A percentile compares a stretch with the other conserved stretches of the same genome.
These are phyloP conservation scores for Agaricus subrufescens DNA, from an alignment of 768 basidiomycete species.

Conservation along the genomic window DNA sequence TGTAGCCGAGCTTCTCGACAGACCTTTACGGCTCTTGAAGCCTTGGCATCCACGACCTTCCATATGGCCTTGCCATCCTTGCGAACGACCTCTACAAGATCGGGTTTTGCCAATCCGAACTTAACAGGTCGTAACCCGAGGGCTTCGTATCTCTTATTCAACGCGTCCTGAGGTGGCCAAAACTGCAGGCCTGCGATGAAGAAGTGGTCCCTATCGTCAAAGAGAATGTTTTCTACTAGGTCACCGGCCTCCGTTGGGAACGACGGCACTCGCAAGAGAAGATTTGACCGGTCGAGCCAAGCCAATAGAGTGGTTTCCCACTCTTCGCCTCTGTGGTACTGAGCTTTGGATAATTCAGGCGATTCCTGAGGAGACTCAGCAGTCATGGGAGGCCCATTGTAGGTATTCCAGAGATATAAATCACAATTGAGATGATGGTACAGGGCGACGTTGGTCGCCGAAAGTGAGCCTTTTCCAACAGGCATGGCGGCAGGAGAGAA, in stretches of 20 bases:
- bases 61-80: constrained; percentile 28
- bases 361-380: neutral
- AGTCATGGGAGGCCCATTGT: constrained; percentile 17
- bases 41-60: constrained; percentile 49
- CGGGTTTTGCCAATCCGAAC: constrained; percentile 45
- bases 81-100: constrained; percentile 41
- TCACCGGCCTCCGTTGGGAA: constrained; percentile 26
- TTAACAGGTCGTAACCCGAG: constrained; percentile 26
- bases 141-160: constrained; percentile 28
- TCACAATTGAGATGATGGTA: constrained; percentile 45
- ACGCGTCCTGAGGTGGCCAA: constrained; percentile 32
- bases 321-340: constrained; percentile 37
- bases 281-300: constrained; percentile 34
- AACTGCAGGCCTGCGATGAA: constrained; percentile 41
- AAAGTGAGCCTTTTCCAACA: constrained; percentile 25
- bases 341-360: constrained; percentile 30
- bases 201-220: constrained; percentile 39
- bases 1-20: neutral
- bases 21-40: constrained; percentile 43
- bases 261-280: constrained; percentile 37
- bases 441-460: constrained; percentile 42
- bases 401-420: constrained; percentile 40
- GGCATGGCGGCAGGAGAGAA: constrained; percentile 18
- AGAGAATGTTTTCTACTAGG: constrained; percentile 36
- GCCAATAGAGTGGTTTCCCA: constrained; percentile 40